These are phyloP conservation scores for Starmerella floricola DNA, from an alignment of 805 yeast species.

Conservation along the genomic window DNA sequence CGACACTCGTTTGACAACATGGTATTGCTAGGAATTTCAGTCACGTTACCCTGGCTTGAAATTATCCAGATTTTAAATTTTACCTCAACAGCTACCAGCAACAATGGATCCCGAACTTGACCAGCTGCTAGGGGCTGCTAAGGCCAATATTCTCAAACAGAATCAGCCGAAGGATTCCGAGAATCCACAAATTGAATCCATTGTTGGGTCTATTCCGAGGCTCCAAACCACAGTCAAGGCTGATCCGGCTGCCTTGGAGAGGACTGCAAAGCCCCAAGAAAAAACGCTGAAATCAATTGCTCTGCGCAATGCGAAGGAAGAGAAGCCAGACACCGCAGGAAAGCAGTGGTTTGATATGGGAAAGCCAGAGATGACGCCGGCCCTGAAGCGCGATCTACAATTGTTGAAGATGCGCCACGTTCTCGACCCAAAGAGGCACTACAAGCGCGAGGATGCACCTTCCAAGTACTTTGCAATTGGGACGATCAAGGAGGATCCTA, in stretches of 20 bases:
- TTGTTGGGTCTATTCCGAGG: conserved; percentile 19
- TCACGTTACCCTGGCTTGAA: too few relatives aligned
- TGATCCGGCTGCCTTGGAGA: background rate
- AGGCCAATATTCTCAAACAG: conserved; percentile 4
- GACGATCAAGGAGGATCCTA: conserved; percentile 68
- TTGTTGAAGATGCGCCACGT: conserved; percentile 78
- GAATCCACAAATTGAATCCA: background rate
- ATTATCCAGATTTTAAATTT: background rate
- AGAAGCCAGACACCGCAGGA: conserved; percentile 36
- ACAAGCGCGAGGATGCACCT: conserved; percentile 57
- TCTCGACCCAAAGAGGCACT: conserved; percentile 89
- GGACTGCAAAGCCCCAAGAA: background rate
- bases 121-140: conserved; percentile 11
- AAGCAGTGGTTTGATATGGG: conserved; percentile 72
- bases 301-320: conserved; percentile 20
- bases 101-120: conserved; percentile 15
- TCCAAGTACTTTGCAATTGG: conserved; percentile 83
- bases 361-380: conserved; percentile 58
- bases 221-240: conserved; percentile 7
- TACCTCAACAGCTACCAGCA: background rate
- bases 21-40: too few relatives aligned
- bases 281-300: conserved; percentile 21
- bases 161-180: background rate
- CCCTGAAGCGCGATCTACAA: conserved; percentile 61
- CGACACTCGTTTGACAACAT: too few relatives aligned